Percentiles rank a stretch among this genome's conserved stretches.
Conservation (phyloP, 352 stramenopile genomes). For the Phytophthora lateralis region DNA sequence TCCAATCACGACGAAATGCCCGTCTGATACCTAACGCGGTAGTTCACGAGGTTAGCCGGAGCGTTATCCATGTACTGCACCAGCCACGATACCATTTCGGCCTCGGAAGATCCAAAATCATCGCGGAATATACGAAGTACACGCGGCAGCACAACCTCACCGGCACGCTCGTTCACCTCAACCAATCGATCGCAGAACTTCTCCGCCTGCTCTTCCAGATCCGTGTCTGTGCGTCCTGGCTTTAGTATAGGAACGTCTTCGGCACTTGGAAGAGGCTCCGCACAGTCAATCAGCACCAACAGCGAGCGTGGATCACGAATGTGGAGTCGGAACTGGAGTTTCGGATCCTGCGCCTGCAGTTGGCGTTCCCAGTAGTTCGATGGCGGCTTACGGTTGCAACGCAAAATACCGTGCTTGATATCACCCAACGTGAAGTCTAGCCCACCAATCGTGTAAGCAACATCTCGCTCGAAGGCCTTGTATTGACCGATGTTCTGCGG, state of each 20-base stretch:
- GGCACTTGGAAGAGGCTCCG: conserved; percentile 59
- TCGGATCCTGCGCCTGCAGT: conserved; percentile 79
- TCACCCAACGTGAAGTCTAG: conserved; percentile 83
- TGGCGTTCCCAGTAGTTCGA: conserved; percentile 89
- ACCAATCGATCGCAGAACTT: conserved; percentile 75
- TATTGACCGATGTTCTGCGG: conserved; percentile 87
- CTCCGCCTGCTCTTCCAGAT: conserved; percentile 82
- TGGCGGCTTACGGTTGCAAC: conserved; percentile 88
- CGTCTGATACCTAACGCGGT: conserved; percentile 71
- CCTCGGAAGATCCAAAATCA: conserved; percentile 85
- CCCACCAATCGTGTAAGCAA: conserved; percentile 78
- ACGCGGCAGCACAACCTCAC: conserved; percentile 72
- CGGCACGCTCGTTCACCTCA: conserved; percentile 55
- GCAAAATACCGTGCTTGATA: conserved; percentile 88
- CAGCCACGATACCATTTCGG: conserved; percentile 87
- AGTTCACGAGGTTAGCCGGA: conserved; percentile 75
- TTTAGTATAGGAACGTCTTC: conserved; percentile 81
- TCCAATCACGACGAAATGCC: conserved; percentile 70
- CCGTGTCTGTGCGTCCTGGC: conserved; percentile 82
- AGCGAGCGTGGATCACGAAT: conserved; percentile 86
- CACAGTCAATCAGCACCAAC: conserved; percentile 81
- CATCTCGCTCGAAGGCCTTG: conserved; percentile 84
- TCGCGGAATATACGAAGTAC: conserved; percentile 86
- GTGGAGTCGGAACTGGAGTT: conserved; percentile 85
- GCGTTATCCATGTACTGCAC: conserved; percentile 84